These are phyloP conservation scores for Ceratobasidium sp. DNA, from an alignment of 1,284 basidiomycete genomes.

Conservation along the genomic window DNA sequence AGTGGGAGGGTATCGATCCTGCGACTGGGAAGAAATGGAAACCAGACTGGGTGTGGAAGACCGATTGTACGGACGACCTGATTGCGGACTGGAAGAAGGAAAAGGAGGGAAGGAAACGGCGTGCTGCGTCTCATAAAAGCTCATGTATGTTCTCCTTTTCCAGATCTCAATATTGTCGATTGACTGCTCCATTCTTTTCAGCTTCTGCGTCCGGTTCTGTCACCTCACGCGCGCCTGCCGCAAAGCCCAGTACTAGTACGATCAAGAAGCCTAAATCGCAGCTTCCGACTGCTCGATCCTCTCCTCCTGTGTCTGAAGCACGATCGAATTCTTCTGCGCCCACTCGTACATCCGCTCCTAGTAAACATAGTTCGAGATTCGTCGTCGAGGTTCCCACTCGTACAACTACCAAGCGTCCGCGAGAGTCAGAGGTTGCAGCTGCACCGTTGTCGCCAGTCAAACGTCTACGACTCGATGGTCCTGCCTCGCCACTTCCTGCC, in stretches of 20 bases:
- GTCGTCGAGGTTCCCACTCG: conserved; percentile 11
- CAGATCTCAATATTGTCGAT: background rate
- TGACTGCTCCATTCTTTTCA: background rate
- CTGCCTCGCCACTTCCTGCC: conserved; percentile 25
- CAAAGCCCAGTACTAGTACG: background rate
- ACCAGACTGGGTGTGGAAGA: conserved; percentile 47
- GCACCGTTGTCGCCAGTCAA: conserved; percentile 21
- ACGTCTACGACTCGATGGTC: conserved; percentile 19
- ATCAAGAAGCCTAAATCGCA: background rate
- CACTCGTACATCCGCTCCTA: background rate
- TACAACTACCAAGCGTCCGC: conserved; percentile 14
- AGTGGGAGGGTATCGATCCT: conserved; percentile 47
- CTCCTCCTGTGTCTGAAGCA: conserved; percentile 11
- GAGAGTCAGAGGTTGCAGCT: conserved; percentile 3
- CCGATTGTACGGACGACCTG: conserved; percentile 44
- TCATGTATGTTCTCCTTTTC: conserved; percentile 11
- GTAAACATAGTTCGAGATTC: background rate
- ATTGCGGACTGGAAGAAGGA: conserved; percentile 47
- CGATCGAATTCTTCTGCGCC: background rate
- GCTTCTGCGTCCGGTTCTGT: conserved; percentile 14
- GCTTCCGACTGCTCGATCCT: background rate
- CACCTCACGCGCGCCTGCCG: background rate
- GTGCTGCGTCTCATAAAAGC: background rate
- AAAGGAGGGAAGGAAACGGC: conserved; percentile 32
- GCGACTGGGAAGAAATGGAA: conserved; percentile 37